Evolutionary conservation across 2,329 filamentous ascomycete species (phyloP), one percentile per base, ranked within the genome.

Genomic region (Aureobasidium pullulans): DNA sequence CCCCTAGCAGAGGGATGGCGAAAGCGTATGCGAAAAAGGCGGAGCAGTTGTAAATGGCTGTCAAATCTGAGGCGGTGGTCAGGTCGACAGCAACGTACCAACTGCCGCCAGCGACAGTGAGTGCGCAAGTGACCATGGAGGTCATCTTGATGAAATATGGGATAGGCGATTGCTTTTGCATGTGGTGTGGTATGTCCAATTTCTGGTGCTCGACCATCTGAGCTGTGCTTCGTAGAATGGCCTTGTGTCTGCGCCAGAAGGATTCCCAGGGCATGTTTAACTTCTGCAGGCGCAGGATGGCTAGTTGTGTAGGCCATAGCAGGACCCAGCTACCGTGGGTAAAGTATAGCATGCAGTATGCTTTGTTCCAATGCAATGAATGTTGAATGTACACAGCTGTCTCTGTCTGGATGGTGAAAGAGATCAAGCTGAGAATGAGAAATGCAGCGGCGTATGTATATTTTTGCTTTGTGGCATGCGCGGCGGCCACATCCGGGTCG

Each of bases 1-100:
- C 94, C 60, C 89, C 85, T 2, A 99, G 79, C 16, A 99, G 75
- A 1, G 92, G 91, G 46, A 99, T 91, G 47, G 89, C 95, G 71
- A 99, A 99, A 11, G 90, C 93, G 71, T 99, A 99, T 50, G 94
- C 94, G 72, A 99, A 99, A 75, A 99, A 99, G 61, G 94, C 93
- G 57, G 90, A 96, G 79, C 94, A 99, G 76, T 99, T 99, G 81
- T 99, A 99, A 67, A 99, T 99, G 57, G 94, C 94, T 0, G 94
- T 99, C 67, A 99, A 76, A 73, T 99, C 94, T 65, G 88, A 91
- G 2, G 94, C 88, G 3, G 89, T 96, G 1, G 94, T 99, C 79
- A 96, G 76, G 74, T 90, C 89, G 61, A 99, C 93, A 15, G 94
- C 93, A 37, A 97, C 81, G 69, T 97, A 99, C 94, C 94, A 99